Percentiles rank a stretch among this genome's conserved stretches.
Evolutionary conservation across 2,329 filamentous ascomycete species (phyloP).

Genomic region (Xylaria polymorpha): DNA sequence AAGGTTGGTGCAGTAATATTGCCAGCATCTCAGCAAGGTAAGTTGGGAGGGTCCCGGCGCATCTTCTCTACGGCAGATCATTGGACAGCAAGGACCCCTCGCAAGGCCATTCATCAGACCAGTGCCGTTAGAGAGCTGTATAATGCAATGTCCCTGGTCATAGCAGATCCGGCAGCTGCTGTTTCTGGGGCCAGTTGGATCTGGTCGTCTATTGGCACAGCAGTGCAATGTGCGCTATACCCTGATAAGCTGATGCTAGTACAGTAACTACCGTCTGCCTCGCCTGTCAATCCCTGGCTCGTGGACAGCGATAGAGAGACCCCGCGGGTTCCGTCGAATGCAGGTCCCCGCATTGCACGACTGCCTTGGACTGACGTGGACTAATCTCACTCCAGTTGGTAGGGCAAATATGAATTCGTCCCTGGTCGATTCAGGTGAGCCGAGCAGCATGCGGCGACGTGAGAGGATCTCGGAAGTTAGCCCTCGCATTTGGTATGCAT

Average conservation of each 20-base stretch:
- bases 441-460: slow-evolving; percentile 45
- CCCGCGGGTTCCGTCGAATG: slow-evolving; percentile 35
- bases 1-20: slow-evolving; percentile 35
- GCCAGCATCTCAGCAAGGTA: slow-evolving; percentile 32
- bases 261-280: slow-evolving; percentile 21
- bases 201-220: slow-evolving; percentile 23
- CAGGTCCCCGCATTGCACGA: slow-evolving; percentile 45
- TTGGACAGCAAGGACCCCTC: slow-evolving; percentile 27
- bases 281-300: slow-evolving; percentile 18
- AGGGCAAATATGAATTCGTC: slow-evolving; percentile 40
- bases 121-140: slow-evolving; percentile 32
- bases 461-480: slow-evolving; percentile 45
- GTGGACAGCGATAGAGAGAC: slow-evolving; percentile 23
- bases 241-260: slow-evolving; percentile 35
- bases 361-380: slow-evolving; percentile 39
- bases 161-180: slow-evolving; percentile 30
- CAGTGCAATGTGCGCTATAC: slow-evolving; percentile 15
- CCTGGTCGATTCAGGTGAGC: slow-evolving; percentile 45
- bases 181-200: slow-evolving; percentile 25
- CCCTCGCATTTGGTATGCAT: slow-evolving; percentile 44
- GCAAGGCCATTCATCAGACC: slow-evolving; percentile 27
- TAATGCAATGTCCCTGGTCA: slow-evolving; percentile 32
- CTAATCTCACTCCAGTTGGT: slow-evolving; percentile 40
- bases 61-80: slow-evolving; percentile 25
- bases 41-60: slow-evolving; percentile 31